Evolutionary conservation across 2,329 filamentous ascomycete species (phyloP), one percentile per base, ranked within the genome.

Genomic region (Botrytis fabae): DNA sequence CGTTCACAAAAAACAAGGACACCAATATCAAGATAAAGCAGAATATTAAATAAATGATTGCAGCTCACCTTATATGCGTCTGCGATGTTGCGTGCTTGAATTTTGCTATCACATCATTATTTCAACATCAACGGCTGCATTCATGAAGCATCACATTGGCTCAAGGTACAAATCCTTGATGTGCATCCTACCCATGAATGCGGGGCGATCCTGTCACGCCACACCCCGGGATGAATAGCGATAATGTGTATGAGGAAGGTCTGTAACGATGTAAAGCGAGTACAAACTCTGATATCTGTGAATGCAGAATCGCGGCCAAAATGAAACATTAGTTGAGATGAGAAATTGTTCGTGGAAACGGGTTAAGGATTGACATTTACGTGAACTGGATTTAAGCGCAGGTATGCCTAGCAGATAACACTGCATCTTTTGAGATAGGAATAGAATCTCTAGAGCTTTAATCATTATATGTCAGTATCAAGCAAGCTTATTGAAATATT

Each of bases 31-130:
- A 42, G 38, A 40, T 18, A 28, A 28, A 54, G 48, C 12, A 62
- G 12, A n/a, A 42, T 62, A 10, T 42, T 14, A 42, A 20, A n/a
- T 38, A 6, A 42, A 62, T 4, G 60, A 16, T 16, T 16, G 14
- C 12, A 40, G 18, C 10, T 18, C 4, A n/a, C 38, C 38, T 18
- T 42, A 18, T n/a, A 38, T n/a, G 35, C 60, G 35, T 4, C 4
- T 42, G 14, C n/a, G 14, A 18, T 14, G 60, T 62, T 42, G 38
- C 60, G 60, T 42, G 60, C 60, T 42, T 62, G 5, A 28, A 62
- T 42, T 62, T 62, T 62, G 25, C 60, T n/a, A 62, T 62, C 60
- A 62, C 35, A 62, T 42, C 60, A 62, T 42, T n/a, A 28, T 42
- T n/a, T 62, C 38, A 42, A 42, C 35, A 62, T 14, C 60, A 16